phyloP scores from a whole-genome alignment of 2,329 filamentous ascomycete genomes.

The Byssothecium circinans region DNA sequence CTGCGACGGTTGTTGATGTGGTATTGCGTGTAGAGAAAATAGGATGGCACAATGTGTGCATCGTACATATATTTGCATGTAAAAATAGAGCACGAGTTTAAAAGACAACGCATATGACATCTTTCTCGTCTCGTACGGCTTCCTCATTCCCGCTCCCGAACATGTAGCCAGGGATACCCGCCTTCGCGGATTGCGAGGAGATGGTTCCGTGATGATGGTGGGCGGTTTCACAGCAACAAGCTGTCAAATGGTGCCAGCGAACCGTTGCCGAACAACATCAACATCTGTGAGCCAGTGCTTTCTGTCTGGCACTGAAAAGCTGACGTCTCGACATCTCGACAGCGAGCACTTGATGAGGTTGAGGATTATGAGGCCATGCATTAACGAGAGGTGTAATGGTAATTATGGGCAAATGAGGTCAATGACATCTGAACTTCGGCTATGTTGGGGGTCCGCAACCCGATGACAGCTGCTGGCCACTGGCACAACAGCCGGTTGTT shows the following conservation, averaged over 20 bases:
- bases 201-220: neutral
- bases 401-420: slow-evolving; percentile 2
- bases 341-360: neutral
- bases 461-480: neutral
- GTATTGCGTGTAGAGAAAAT: slow-evolving; percentile 24
- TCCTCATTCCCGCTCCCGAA: slow-evolving; percentile 19
- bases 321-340: neutral
- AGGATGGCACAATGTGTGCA: neutral
- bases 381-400: neutral
- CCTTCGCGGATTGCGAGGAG: neutral
- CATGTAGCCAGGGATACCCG: slow-evolving; percentile 14
- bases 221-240: slow-evolving; percentile 3
- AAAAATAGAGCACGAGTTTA: too few species aligned
- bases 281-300: neutral
- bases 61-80: neutral
- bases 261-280: neutral
- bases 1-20: slow-evolving; percentile 35
- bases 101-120: too few species aligned
- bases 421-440: neutral
- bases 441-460: neutral
- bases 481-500: too few species aligned
- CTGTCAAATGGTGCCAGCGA: neutral
- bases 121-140: neutral
- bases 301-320: neutral
- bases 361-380: neutral